A percentile compares a stretch with the other conserved stretches of the same genome.
Evolutionary conservation across 2,329 filamentous ascomycete genomes (phyloP).

Genomic region (Stagonosporopsis chrysanthemi): DNA sequence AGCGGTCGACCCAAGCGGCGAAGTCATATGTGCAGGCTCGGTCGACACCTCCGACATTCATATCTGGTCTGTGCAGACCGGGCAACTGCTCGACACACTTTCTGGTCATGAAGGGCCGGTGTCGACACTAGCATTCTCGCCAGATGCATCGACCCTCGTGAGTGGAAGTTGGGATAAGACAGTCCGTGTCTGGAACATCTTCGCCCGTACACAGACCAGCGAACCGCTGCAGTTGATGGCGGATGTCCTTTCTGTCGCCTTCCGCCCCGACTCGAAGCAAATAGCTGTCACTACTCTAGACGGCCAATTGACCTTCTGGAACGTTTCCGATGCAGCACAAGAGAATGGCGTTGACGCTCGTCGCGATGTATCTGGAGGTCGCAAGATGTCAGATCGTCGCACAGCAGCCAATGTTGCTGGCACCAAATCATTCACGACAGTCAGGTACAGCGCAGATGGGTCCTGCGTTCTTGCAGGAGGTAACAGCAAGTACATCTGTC

Average conservation of each 20-base stretch:
- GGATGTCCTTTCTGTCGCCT: conserved; percentile 84
- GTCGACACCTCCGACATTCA: conserved; percentile 97
- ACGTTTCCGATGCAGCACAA: conserved; percentile 85
- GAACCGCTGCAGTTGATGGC: conserved; percentile 92
- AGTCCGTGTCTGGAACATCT: conserved; percentile 95
- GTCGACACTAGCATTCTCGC: conserved; percentile 85
- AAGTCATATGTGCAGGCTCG: conserved; percentile 94
- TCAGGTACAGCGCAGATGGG: conserved; percentile 91
- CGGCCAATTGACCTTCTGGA: conserved; percentile 95
- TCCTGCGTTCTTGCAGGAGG: conserved; percentile 88
- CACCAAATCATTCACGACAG: conserved; percentile 87
- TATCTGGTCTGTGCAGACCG: conserved; percentile 98
- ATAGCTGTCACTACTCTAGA: conserved; percentile 92
- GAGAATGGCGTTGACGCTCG: conserved; percentile 86
- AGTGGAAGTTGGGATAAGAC: conserved; percentile 98
- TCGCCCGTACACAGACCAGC: conserved; percentile 90
- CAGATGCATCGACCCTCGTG: conserved; percentile 81
- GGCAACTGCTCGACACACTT: conserved; percentile 88
- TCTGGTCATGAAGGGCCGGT: conserved; percentile 94
- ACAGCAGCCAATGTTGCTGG: conserved; percentile 90
- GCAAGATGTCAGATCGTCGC: conserved; percentile 84
- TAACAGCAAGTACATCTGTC: conserved; percentile 97
- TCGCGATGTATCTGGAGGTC: conserved; percentile 90
- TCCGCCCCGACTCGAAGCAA: conserved; percentile 89
- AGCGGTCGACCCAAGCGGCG: conserved; percentile 95